Evolutionary conservation across 2,329 filamentous ascomycete genomes (phyloP), one percentile per base, ranked within the genome.

Genomic region (Biscogniauxia sp.): DNA sequence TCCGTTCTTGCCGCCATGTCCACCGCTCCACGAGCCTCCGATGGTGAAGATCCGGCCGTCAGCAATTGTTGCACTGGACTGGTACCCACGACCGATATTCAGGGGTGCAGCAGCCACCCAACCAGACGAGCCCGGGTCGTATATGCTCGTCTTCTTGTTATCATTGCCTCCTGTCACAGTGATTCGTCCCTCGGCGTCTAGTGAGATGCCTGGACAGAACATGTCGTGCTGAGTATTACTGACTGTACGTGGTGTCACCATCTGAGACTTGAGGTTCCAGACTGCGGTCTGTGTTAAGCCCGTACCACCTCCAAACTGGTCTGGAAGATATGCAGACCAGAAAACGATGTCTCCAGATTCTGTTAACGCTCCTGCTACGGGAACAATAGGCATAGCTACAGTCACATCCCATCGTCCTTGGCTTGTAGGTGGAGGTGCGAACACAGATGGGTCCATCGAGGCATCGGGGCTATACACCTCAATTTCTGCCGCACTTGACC

Each of bases 41-140:
- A 87, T 85, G 13, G 77, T 80, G 70, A 87, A 88, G 23, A 86
- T 77, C 0, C 78, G 74, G 4, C 84, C 84, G 60, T 84, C 78
- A 0, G 82, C 82, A 1, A 79, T 67, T 0, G 79, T 83, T 0
- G 79, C 73, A 0, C 80, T 78, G 0, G 82, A 72, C 55, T 87
- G 84, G 61, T 87, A 84, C 7, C 82, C 82, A 23, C 84, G 80
- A 7, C 73, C 65, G 20, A 82, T 73, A 15, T 74, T 70, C 80
- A 85, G 81, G 55, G 77, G 64, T 0, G 76, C 70, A 1, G 70
- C 78, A 4, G 69, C 64, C 3, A 67, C 70, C 77, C 80, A 85
- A 1, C 56, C 61, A 25, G 76, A 68, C 9, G 69, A 73, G 0
- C 60, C 64, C 0, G 76, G 75, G 64, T 80, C 69, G 69, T 80